phyloP scores from a whole-genome alignment of 768 basidiomycete genomes.

The Pisolithus sp. region DNA sequence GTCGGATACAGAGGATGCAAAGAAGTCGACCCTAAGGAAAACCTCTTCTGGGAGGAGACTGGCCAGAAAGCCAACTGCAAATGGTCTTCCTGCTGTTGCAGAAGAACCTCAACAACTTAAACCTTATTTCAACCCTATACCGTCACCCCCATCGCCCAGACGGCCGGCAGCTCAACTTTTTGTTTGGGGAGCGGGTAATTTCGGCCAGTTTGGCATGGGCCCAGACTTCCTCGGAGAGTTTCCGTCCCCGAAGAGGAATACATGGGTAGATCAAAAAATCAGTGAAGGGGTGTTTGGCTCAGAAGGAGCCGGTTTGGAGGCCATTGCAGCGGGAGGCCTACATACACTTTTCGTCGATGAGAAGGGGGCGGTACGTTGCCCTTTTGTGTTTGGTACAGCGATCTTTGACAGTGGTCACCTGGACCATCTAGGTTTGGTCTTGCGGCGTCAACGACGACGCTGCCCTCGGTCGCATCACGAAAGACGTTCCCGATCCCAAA shows the following conservation, averaged over 20 bases:
- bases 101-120: conserved; percentile 36
- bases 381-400: conserved; percentile 3
- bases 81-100: conserved; percentile 24
- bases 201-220: conserved; percentile 94
- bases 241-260: conserved; percentile 67
- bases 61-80: conserved; percentile 24
- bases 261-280: conserved; percentile 73
- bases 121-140: conserved; percentile 64
- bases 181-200: conserved; percentile 88
- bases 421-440: conserved; percentile 61
- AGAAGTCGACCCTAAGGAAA: conserved; percentile 20
- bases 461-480: conserved; percentile 75
- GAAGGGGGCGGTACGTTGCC: conserved; percentile 70
- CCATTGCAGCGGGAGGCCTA: conserved; percentile 77
- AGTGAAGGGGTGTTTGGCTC: conserved; percentile 64
- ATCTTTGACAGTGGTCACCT: not conserved
- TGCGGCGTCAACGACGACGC: conserved; percentile 88
- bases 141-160: conserved; percentile 45
- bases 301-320: conserved; percentile 73
- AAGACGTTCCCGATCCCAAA: conserved; percentile 50
- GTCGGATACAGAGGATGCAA: conserved; percentile 39
- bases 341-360: conserved; percentile 88
- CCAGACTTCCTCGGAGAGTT: conserved; percentile 66
- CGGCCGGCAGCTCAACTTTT: conserved; percentile 72
- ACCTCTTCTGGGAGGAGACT: conserved; percentile 21